These are phyloP conservation scores for Chalciporus pseudorubinellus DNA, from an alignment of 768 basidiomycete genomes.

Conservation along the genomic window DNA sequence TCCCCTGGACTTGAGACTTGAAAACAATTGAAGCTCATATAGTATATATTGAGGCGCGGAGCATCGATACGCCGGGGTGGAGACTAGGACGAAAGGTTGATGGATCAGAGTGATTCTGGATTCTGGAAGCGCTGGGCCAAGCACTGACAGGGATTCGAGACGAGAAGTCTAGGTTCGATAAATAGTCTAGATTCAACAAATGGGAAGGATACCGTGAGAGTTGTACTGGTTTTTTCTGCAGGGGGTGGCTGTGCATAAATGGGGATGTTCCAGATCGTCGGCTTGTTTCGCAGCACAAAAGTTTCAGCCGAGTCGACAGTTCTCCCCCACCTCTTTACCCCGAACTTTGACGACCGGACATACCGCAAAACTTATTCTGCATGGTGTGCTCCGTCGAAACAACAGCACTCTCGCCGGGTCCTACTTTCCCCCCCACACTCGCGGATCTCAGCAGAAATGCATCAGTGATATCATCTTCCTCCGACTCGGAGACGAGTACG, in stretches of 20 bases:
- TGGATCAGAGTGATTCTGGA: too few relatives aligned
- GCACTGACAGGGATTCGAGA: too few relatives aligned
- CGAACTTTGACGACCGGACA: neutral
- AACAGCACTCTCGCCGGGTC: conserved; percentile 1
- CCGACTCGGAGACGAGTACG: conserved; percentile 48
- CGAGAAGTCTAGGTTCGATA: too few relatives aligned
- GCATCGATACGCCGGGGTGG: neutral
- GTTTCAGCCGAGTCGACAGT: neutral
- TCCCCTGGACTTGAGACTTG: too few relatives aligned
- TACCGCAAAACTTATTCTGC: neutral
- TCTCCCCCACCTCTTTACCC: neutral
- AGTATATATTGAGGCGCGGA: neutral
- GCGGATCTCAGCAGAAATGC: conserved; percentile 74
- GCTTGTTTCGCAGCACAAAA: conserved; percentile 13
- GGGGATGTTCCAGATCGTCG: conserved; percentile 17
- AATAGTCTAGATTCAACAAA: too few relatives aligned
- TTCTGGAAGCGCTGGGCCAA: too few relatives aligned
- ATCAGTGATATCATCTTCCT: conserved; percentile 69
- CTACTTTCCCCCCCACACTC: conserved; percentile 39
- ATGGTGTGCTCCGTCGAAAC: conserved; percentile 7
- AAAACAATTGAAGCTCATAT: too few relatives aligned
- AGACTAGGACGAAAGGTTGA: too few relatives aligned
- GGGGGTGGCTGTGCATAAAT: conserved; percentile 22
- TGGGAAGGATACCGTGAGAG: neutral
- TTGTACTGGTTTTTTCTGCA: conserved; percentile 8